Percentiles rank a stretch among this genome's conserved stretches.
These are phyloP conservation scores for Penicillium turbatum DNA, from an alignment of 495 filamentous ascomycete species.

Conservation along the genomic window DNA sequence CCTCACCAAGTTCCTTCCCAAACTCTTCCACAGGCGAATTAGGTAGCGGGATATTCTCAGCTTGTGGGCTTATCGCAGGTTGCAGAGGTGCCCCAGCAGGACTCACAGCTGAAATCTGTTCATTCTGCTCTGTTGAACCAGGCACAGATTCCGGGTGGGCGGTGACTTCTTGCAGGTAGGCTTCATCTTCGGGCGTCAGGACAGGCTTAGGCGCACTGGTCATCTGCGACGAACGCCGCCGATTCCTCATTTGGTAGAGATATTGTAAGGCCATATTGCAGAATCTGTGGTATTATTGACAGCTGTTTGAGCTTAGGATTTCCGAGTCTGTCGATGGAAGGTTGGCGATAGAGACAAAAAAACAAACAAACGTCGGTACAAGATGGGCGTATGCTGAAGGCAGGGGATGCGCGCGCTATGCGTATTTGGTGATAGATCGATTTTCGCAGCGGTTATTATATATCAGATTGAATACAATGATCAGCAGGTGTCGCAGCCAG, in stretches of 20 bases:
- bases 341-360: background rate
- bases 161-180: constrained; percentile 49
- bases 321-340: background rate
- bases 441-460: background rate
- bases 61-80: constrained; percentile 17
- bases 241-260: constrained; percentile 35
- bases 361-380: constrained; percentile 2
- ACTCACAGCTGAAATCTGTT: background rate
- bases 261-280: constrained; percentile 34
- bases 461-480: background rate
- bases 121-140: constrained; percentile 6
- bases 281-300: background rate
- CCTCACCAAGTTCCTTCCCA: constrained; percentile 34
- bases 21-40: constrained; percentile 39
- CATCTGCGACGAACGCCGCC: constrained; percentile 27
- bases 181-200: constrained; percentile 52
- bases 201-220: constrained; percentile 42
- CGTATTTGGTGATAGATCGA: constrained; percentile 4
- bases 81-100: constrained; percentile 2
- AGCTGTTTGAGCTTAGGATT: background rate
- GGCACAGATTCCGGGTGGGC: constrained; percentile 23
- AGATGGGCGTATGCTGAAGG: constrained; percentile 5
- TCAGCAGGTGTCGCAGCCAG: background rate
- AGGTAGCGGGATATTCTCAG: constrained; percentile 36
- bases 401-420: constrained; percentile 5